Base-by-base conservation (phyloP, 2,329 filamentous ascomycete species). In the Neopestalotiopsis sp. region DNA sequence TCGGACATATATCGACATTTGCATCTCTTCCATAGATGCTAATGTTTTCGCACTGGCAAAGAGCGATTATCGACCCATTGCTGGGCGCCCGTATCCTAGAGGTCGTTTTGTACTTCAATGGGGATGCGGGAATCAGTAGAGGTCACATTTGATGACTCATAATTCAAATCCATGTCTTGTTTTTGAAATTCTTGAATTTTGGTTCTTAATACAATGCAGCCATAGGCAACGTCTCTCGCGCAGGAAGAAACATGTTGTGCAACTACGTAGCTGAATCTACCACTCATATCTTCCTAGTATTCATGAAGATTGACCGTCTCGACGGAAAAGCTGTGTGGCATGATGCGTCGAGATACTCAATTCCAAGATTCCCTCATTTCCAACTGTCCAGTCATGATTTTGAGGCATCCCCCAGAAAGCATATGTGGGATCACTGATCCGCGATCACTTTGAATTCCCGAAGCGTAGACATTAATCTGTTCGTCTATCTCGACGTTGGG, bases 21-120 rank as follows among this genome's bases (percentile, higher is more conserved):
- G 82, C 77, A 80, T 80, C 81, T 73, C 67, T 82, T 74, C 66
- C 63, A 81, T 85, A 83, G 83, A 79, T 81, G 77, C 82, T 81
- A 78, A 82, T 84, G 84, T 87, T 86, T 87, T 87, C 85, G 84
- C 84, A 78, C 79, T 88, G 86, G 85, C 85, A 86, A 80, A 86
- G 82, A 87, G 77, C 42, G 76, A 83, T 74, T 10, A 75, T 77
- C 70, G 71, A 82, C 85, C 85, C 84, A 80, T 85, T 86, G 84
- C 85, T 87, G 84, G 84, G 85, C 85, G 84, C 85, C 84, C 82
- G 81, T 79, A 76, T 83, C 85, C 78, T 81, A 87, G 84, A 85
- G 77, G 79, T 85, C 85, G 85, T 87, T 81, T 85, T 86, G 84
- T 80, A 81, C 78, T 74, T 86, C 82, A 70, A 79, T 78, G 85